Evolutionary conservation across 2,329 filamentous ascomycete species (phyloP).

Genomic region (Endoconidiophora polonica): DNA sequence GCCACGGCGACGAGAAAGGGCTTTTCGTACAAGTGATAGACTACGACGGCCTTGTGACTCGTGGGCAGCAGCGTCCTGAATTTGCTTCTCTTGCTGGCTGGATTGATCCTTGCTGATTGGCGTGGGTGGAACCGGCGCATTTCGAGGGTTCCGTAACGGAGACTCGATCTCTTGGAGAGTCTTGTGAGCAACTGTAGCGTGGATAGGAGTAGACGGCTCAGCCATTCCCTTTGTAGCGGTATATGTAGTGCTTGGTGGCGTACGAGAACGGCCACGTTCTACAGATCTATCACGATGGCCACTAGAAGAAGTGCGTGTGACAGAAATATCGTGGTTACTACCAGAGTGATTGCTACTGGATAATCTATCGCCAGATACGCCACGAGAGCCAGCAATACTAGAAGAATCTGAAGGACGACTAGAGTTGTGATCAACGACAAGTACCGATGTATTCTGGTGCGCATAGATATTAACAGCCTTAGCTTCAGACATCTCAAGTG

Average conservation of each 20-base stretch:
- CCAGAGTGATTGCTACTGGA: slow-evolving; percentile 1
- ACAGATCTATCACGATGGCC: neutral
- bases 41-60: slow-evolving; percentile 25
- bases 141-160: slow-evolving; percentile 43
- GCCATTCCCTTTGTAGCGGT: neutral
- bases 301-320: neutral
- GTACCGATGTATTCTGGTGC: slow-evolving; percentile 47
- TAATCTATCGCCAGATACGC: slow-evolving; percentile 1
- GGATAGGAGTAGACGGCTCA: slow-evolving; percentile 16
- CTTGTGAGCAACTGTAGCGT: slow-evolving; percentile 27
- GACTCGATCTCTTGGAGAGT: slow-evolving; percentile 41
- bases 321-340: neutral
- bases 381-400: slow-evolving; percentile 18
- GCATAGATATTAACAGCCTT: slow-evolving; percentile 44
- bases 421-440: slow-evolving; percentile 39
- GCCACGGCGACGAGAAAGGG: slow-evolving; percentile 31
- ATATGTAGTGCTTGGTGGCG: neutral
- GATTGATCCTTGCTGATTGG: slow-evolving; percentile 11
- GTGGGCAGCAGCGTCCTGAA: no score
- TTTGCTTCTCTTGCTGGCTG: no score
- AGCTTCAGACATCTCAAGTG: slow-evolving; percentile 45
- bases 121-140: slow-evolving; percentile 36
- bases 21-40: slow-evolving; percentile 36
- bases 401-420: slow-evolving; percentile 31
- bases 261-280: slow-evolving; percentile 5